Base-by-base conservation (phyloP, 2,329 filamentous ascomycete genomes). In the Monilinia aucupariae region DNA sequence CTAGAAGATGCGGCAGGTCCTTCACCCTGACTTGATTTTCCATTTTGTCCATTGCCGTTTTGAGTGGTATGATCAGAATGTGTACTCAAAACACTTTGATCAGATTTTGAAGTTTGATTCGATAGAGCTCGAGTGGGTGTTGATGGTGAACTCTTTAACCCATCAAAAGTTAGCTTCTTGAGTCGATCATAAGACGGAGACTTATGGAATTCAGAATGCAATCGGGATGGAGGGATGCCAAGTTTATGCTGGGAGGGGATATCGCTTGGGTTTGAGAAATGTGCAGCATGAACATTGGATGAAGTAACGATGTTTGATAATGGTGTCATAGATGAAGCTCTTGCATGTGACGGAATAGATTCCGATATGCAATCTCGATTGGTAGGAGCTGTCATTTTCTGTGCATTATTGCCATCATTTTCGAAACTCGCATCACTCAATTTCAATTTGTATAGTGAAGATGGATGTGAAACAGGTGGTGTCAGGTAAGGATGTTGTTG, bases 91-190 rank as follows among this genome's bases (percentile, higher is more conserved):
- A 53, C 67, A 62, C 76, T 78, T 54, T 74, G 72, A 67, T 81
- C 81, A 32, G 77, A 77, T 58, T 78, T 78, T 45, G 81, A 80
- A 15, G 82, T 80, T 49, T 81, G 81, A 64, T 82, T 80, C 59
- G 82, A 78, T 72, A 93, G 85, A 65, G 92, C 90, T 78, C 93
- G 88, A 68, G 91, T 93, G 62, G 93, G 96, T 70, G 93, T 92
- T 65, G 92, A 87, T 70, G 91, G 90, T 71, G 91, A 94, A 81
- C 91, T 96, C 92, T 97, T 96, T 81, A 85, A 75, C 76, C 81
- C 81, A 82, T 85, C 85, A 83, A 86, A 83, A 85, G 92, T 97
- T 91, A 97, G 92, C 90, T 88, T 89, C 81, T 85, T 89, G 77
- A 89, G 82, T 80, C 84, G 82, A 77, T 84, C 81, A 81, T 85